Base-by-base conservation (phyloP, 345 rosid genomes). In the Gossypium mustelinum region DNA sequence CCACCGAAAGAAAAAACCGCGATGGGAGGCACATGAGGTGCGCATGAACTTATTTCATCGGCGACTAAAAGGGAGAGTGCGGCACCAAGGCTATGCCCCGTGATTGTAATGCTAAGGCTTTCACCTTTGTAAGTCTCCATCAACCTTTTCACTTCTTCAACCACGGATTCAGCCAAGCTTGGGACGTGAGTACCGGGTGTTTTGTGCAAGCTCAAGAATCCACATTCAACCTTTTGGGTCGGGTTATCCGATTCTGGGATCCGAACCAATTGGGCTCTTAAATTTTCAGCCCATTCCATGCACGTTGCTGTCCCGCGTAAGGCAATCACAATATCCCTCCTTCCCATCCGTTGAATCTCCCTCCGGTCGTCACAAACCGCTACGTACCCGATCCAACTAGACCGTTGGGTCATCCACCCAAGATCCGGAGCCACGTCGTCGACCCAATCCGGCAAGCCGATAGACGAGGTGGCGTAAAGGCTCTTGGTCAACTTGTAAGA, bases 41-140 rank as follows among this genome's bases (percentile, higher is more conserved):
- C 88, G 8, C 89, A 80, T 0, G 87, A 78, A 7, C 87, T 90
- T 4, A 95, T 75, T 62, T 93, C 94, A 7, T 87, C 86, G 4
- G 96, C 98, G 1, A 90, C 92, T 2, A 95, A 81, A 3, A 89
- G 79, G 0, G 99, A 93, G 0, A 95, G 82, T 9, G 99, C 99
- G 0, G 99, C 99, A 0, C 99, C 99, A 3, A 95, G 92, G 56
- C 99, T 93, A 76, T 95, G 99, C 0, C 99, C 99, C 1, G 97
- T 93, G 43, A 95, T 79, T 13, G 94, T 95, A 3, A 93, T 88
- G 82, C 99, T 95, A 0, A 95, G 72, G 6, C 86, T 82, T 83
- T 90, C 98, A 2, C 90, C 91, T 13, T 87, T 82, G 80, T 93
- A 95, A 20, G 75, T 59, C 9, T 88, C 81, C 6, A 84, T 75